Base-by-base conservation (phyloP, 2,329 filamentous ascomycete genomes). In the Dactylellina drechsleri region DNA sequence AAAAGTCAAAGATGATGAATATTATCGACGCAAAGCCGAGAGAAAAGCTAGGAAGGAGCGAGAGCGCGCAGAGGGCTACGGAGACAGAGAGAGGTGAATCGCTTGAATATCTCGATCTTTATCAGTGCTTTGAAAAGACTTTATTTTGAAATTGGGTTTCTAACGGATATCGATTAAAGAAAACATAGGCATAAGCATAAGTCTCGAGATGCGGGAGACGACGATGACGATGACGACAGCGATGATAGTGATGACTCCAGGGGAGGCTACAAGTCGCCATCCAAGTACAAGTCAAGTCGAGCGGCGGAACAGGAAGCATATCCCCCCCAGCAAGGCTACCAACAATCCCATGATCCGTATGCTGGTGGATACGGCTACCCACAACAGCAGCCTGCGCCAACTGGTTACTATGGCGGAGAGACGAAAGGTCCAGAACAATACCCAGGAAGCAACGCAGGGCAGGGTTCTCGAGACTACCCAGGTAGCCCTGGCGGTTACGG, bases 11-110 rank as follows among this genome's bases (percentile, higher is more conserved):
- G 76, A 75, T 28, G 66, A 71, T 4, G 76, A 70, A 4, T 77
- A 77, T 31, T 76, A 76, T 40, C 57, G 67, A 28, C 67, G 72
- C 20, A 75, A 77, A 16, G 76, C 56, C 1, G 68, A 77, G 53
- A 50, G 62, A 20, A 66, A 47, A 41, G 68, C 66, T 12, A 57
- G 64, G 23, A 72, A 73, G 31, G 70, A 66, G 23, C 70, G 70
- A 5, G 70, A 74, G 31, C 66, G 66, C 10, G 52, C 50, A 8
- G 66, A 70, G 13, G 66, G 66, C 0, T 74, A 67, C 15, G 62
- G 50, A 36, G 60, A 47, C 8, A n/a, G 36, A 16, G 64, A 66
- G 43, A 76, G 47, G 72, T 70, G 47, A 60, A 49, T 52, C 4
- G 5, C 43, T 4, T 1, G 13, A 16, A 18, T 2, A 1, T 10